Evolutionary conservation across 768 basidiomycete genomes (phyloP).

Genomic region (Lepiota brunneoincarnata): DNA sequence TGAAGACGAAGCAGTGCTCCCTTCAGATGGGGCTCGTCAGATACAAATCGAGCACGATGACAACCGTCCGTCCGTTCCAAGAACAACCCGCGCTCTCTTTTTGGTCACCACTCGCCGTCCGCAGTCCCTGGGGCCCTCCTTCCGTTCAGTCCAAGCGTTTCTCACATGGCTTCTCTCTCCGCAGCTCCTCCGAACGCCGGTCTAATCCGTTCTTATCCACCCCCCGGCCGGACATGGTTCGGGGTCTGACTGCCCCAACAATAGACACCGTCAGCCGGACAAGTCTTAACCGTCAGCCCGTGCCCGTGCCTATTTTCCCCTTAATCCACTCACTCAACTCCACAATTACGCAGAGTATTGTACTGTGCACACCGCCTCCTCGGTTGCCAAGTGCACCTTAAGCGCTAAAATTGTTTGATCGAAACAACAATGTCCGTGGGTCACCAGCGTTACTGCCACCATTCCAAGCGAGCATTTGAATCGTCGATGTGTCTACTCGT

Average conservation of each 20-base stretch:
- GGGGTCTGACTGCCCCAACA: neutral
- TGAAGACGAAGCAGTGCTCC: conserved; percentile 9
- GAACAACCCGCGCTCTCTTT: too few species aligned
- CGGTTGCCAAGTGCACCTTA: too few species aligned
- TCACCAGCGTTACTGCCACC: too few species aligned
- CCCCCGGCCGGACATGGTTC: neutral
- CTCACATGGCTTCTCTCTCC: conserved; percentile 1
- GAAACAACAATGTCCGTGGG: too few species aligned
- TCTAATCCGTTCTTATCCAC: neutral
- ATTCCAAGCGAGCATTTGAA: too few species aligned
- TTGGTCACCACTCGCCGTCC: too few species aligned
- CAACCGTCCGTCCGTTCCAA: neutral
- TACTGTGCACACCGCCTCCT: too few species aligned
- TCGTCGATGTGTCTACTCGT: too few species aligned
- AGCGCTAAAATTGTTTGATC: too few species aligned
- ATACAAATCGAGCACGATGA: conserved; percentile 1
- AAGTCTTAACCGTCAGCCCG: neutral
- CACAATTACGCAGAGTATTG: too few species aligned
- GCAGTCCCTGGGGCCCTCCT: neutral
- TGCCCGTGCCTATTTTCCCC: too few species aligned
- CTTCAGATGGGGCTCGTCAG: neutral
- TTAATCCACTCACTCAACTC: too few species aligned
- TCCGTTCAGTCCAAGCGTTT: neutral
- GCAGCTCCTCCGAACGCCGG: conserved; percentile 1
- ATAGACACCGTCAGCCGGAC: neutral